Conservation (phyloP, 352 stramenopile genomes). For the Phytophthora crassamura region DNA sequence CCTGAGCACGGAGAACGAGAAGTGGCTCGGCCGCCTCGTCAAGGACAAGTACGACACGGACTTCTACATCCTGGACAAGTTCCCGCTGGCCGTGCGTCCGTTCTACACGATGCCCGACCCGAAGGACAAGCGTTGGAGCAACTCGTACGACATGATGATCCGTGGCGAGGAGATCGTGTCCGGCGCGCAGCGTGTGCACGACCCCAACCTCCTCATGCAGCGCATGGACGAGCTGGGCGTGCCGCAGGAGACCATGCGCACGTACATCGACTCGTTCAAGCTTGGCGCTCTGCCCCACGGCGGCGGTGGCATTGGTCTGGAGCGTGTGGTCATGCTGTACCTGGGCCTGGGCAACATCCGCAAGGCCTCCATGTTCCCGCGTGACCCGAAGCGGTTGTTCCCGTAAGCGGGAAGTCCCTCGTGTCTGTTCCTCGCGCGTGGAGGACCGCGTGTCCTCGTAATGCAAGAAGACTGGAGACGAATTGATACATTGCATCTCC, state of each 20-base stretch:
- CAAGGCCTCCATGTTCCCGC: slow-evolving; percentile 99
- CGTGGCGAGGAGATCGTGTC: slow-evolving; percentile 99
- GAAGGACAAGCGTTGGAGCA: slow-evolving; percentile 93
- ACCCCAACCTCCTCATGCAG: slow-evolving; percentile 94
- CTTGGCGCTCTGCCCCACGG: slow-evolving; percentile 98
- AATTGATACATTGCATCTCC: slow-evolving; percentile 14
- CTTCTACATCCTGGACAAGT: slow-evolving; percentile 99
- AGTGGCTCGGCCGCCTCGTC: slow-evolving; percentile 95
- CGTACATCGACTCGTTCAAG: slow-evolving; percentile 99
- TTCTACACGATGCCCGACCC: slow-evolving; percentile 99
- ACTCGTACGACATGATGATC: slow-evolving; percentile 99
- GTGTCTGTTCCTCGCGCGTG: slow-evolving; percentile 17
- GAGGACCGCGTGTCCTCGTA: no score
- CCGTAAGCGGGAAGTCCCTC: slow-evolving; percentile 42
- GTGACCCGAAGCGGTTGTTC: slow-evolving; percentile 93
- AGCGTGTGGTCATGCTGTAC: slow-evolving; percentile 99
- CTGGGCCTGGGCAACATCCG: slow-evolving; percentile 98
- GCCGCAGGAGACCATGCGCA: slow-evolving; percentile 91
- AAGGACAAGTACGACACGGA: slow-evolving; percentile 99
- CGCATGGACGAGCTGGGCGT: slow-evolving; percentile 89
- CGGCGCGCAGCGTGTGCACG: slow-evolving; percentile 98
- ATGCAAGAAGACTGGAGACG: no score
- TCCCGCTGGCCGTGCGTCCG: slow-evolving; percentile 97
- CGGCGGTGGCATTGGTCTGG: slow-evolving; percentile 98
- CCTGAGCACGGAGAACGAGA: slow-evolving; percentile 97